A percentile compares a stretch with the other conserved stretches of the same genome.
phyloP scores from a whole-genome alignment of 2,329 filamentous ascomycete genomes.

The Paraconiothyrium brasiliense region DNA sequence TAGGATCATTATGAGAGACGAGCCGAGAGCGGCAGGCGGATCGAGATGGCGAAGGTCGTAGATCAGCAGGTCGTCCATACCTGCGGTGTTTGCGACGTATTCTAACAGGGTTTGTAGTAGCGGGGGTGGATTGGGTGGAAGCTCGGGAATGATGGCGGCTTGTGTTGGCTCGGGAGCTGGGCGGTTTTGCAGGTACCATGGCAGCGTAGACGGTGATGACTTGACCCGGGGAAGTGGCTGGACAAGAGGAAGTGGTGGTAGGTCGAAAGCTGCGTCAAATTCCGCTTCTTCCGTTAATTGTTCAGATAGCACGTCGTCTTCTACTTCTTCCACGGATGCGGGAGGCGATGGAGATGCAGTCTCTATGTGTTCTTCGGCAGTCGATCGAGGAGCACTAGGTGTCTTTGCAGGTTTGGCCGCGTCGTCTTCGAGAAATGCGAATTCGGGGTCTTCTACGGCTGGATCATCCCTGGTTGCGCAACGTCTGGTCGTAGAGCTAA shows the following conservation, averaged over 20 bases:
- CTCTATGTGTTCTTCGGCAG: neutral
- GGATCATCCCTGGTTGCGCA: constrained; percentile 27
- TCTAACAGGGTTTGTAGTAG: constrained; percentile 77
- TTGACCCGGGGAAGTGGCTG: constrained; percentile 1
- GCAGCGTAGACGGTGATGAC: constrained; percentile 52
- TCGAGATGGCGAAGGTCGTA: constrained; percentile 86
- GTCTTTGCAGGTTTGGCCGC: neutral
- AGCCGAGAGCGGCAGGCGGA: constrained; percentile 85
- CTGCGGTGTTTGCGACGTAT: constrained; percentile 83
- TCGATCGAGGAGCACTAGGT: constrained; percentile 5
- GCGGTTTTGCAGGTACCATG: constrained; percentile 83
- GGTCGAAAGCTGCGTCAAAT: neutral
- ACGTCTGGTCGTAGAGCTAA: constrained; percentile 30
- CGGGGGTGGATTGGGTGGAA: constrained; percentile 74
- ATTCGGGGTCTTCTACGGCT: constrained; percentile 24
- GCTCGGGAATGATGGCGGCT: constrained; percentile 67
- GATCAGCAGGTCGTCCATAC: constrained; percentile 81
- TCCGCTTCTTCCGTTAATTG: neutral
- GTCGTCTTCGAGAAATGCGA: constrained; percentile 20
- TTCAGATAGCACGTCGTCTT: neutral
- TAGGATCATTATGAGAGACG: constrained; percentile 91
- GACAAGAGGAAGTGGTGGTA: constrained; percentile 4
- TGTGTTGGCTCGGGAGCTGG: constrained; percentile 53
- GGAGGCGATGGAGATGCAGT: neutral
- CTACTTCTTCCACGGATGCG: neutral